phyloP scores from a whole-genome alignment of 176 grass and related monocot species.

The Oryza meyeriana region DNA sequence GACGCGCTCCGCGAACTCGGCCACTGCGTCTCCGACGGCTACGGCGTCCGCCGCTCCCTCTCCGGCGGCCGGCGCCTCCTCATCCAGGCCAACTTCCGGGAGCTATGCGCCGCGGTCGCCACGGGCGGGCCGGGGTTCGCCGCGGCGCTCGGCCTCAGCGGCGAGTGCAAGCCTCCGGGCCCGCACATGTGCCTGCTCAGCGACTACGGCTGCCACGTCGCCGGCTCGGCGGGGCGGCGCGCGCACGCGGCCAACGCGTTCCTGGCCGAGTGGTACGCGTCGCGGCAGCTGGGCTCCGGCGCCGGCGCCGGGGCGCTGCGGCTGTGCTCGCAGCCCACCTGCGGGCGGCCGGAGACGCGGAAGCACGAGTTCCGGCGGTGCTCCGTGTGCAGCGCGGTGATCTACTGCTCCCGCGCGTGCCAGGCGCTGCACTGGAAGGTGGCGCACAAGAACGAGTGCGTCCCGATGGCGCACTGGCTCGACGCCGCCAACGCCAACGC shows the following conservation, averaged over 20 bases:
- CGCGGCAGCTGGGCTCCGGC: not conserved
- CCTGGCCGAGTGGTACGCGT: conserved; percentile 68
- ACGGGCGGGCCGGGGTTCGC: conserved; percentile 1
- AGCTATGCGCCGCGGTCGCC: conserved; percentile 16
- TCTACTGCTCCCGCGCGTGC: conserved; percentile 86
- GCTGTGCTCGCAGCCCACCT: conserved; percentile 62
- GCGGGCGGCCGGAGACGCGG: conserved; percentile 63
- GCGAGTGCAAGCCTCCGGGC: not conserved
- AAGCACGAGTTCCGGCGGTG: conserved; percentile 75
- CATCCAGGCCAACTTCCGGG: conserved; percentile 59
- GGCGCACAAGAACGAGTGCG: conserved; percentile 55
- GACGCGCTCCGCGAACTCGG: conserved; percentile 79
- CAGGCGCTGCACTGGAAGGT: conserved; percentile 84
- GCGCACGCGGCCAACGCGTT: conserved; percentile 64
- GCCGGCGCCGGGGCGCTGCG: conserved; percentile 7
- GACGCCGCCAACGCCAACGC: too few relatives aligned
- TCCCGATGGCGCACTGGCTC: conserved; percentile 52
- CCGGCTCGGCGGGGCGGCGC: conserved; percentile 21
- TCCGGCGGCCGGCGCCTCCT: conserved; percentile 53
- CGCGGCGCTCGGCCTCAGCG: not conserved
- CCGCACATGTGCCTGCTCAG: conserved; percentile 35
- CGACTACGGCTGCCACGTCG: conserved; percentile 45
- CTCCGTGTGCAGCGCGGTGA: conserved; percentile 63
- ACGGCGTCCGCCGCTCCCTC: conserved; percentile 54
- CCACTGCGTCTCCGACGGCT: conserved; percentile 75